Evolutionary conservation across 768 basidiomycete species (phyloP).

Genomic region (Leucocoprinus leucothites): DNA sequence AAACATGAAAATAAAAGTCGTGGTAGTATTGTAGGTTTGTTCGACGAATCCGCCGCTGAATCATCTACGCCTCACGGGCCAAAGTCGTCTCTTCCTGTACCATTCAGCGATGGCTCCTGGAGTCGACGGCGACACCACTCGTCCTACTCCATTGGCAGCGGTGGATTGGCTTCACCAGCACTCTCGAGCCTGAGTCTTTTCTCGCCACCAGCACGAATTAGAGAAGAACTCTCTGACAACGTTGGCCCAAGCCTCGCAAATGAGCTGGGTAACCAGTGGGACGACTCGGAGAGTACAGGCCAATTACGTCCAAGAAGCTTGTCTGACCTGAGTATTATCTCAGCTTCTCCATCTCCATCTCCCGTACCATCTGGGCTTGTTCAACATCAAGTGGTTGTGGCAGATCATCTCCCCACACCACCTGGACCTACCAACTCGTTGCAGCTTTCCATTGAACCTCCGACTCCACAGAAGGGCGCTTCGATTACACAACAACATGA

Average conservation of each 20-base stretch:
- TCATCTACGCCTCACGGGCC: conserved; percentile 15
- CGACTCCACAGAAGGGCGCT: conserved; percentile 31
- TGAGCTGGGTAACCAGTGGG: conserved; percentile 46
- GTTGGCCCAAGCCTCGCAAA: conserved; percentile 48
- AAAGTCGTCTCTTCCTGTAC: conserved; percentile 23
- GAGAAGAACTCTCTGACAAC: conserved; percentile 35
- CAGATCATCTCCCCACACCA: conserved; percentile 2
- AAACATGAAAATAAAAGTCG: conserved; percentile 25
- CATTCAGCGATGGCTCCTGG: conserved; percentile 29
- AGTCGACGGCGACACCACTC: conserved; percentile 22
- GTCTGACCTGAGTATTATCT: conserved; percentile 45
- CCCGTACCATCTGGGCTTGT: conserved; percentile 15
- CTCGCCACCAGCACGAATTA: conserved; percentile 17
- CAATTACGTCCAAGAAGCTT: conserved; percentile 56
- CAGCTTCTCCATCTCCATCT: conserved; percentile 39
- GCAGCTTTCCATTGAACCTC: conserved; percentile 39
- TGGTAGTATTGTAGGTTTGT: conserved; percentile 63
- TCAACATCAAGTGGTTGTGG: background rate
- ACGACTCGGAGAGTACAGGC: conserved; percentile 20
- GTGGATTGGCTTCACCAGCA: conserved; percentile 27
- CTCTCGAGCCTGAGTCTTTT: conserved; percentile 21
- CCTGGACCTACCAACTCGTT: conserved; percentile 18
- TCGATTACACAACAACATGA: conserved; percentile 13
- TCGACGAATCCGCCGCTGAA: conserved; percentile 34
- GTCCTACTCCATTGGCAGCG: conserved; percentile 28